Base-by-base conservation (phyloP, 2,329 filamentous ascomycete species). In the Scytalidium lignicola region DNA sequence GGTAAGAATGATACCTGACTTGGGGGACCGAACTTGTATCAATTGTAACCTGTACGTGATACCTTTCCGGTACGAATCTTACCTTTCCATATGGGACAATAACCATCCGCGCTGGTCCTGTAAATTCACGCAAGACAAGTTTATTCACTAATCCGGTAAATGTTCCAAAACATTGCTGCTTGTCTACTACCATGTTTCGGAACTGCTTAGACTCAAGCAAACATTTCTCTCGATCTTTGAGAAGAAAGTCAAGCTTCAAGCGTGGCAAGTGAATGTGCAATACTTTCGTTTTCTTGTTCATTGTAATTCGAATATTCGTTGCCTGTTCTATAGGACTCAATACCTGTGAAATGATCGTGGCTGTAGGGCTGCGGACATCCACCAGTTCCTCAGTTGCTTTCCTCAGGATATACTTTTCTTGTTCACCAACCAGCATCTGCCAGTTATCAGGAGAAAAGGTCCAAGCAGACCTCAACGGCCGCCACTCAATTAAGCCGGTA, bases 101-200 rank as follows among this genome's bases (percentile, higher is more conserved):
- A 18, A 72, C 53, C 3, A 68, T 55, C 2, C 72, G 69, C 2
- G 29, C 26, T 44, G 40, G 9, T 41, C 52, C 20, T 12, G 53
- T 10, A 10, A 52, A 26, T 44, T 64, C 49, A 51, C 56, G 53
- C 5, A 83, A 57, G 0, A 82, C 64, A 0, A 84, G 64, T 51
- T 74, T 77, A 56, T 66, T 75, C 1, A 55, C 22, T 0, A 83
- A 64, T 0, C 80, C 79, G 26, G 73, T 56, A 3, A 82, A 61
- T 0, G 75, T 72, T 0, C 67, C 73, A 2, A 80, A 57, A 2
- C 59, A 57, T 53, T 81, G 79, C 10, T 67, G 22, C 0, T 51
- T 13, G 52, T 80, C 75, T 2, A 84, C 56, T 0, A 57, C 53
- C 70, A 79, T 77, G 1, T 72, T 75, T 0, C 69, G 66, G 50